Percentiles rank a stretch among this genome's conserved stretches.
Conservation (phyloP, 2,329 filamentous ascomycete genomes). For the Bipolaris sorokiniana region DNA sequence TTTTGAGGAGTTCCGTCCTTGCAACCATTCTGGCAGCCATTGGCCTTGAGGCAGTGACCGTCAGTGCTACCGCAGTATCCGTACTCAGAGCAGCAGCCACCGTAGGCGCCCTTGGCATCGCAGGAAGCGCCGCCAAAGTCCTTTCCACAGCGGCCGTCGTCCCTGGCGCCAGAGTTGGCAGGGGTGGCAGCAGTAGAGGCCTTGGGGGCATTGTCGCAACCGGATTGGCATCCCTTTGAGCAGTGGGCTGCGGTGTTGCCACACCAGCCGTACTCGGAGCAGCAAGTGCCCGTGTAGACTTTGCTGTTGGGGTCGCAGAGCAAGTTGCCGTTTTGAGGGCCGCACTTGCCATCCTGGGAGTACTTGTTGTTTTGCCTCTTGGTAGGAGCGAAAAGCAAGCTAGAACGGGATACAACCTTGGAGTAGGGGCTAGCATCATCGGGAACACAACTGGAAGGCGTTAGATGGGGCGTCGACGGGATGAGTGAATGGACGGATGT, state of each 20-base stretch:
- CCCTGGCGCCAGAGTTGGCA: constrained; percentile 22
- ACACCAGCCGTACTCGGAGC: constrained; percentile 54
- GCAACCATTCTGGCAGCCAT: constrained; percentile 52
- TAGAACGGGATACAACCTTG: constrained; percentile 27
- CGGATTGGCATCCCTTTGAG: constrained; percentile 49
- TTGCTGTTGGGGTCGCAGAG: constrained; percentile 55
- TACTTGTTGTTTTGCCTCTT: constrained; percentile 43
- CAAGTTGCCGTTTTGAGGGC: constrained; percentile 47
- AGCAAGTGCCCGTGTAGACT: constrained; percentile 55
- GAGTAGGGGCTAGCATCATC: constrained; percentile 35
- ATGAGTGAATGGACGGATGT: background rate
- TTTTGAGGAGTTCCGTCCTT: constrained; percentile 21
- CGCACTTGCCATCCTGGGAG: constrained; percentile 51
- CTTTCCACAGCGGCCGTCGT: constrained; percentile 51
- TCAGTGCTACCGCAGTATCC: constrained; percentile 48
- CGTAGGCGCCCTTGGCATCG: constrained; percentile 48
- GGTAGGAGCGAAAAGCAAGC: constrained; percentile 27
- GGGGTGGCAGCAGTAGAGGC: constrained; percentile 17
- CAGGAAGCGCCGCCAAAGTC: constrained; percentile 50
- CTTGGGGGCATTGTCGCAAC: constrained; percentile 38
- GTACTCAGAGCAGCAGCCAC: constrained; percentile 49
- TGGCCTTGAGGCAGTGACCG: constrained; percentile 45
- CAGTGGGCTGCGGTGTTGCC: constrained; percentile 52
- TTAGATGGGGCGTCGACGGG: background rate
- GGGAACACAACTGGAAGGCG: constrained; percentile 27